Evolutionary conservation across 2,329 filamentous ascomycete species (phyloP), one percentile per base, ranked within the genome.

Genomic region (Hymenoscyphus scutula): DNA sequence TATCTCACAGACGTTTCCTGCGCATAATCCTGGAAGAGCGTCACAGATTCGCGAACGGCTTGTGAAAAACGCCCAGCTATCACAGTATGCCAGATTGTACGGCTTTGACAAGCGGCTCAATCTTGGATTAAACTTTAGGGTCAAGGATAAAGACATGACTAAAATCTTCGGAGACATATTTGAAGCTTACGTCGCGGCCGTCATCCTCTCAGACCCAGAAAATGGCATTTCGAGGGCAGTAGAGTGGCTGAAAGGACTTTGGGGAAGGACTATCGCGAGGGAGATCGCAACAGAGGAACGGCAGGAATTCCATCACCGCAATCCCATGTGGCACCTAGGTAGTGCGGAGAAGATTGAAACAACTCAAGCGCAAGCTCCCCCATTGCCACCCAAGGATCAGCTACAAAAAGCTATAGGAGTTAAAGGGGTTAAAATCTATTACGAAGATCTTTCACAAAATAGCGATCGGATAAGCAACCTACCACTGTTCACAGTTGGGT

Each of bases 161-260:
- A 97, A 97, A 75, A 86, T 92, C 10, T 81, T 90, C 61, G 93
- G 89, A 8, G 94, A 98, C 73, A 82, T 97, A 19, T 96, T 97
- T 70, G 94, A 98, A 74, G 90, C 94, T 0, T 97, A 96, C 69
- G 85, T 96, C 17, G 93, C 90, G 8, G 93, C 89, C 2, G 77
- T 93, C 5, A 83, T 96, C 37, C 77, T 91, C 1, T 87, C 88
- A 0, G 84, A 92, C 69, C 81, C 85, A 0, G 75, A 78, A 2
- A 74, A 84, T 55, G 92, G 93, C 0, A 82, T 89, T 55, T 66
- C 75, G 7, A 81, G 80, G 1, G 87, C 84, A 1, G 82, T 88
- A 58, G 74, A 81, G 15, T 98, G 92, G 92, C 77, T 97, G 54
- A 88, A 85, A 58, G 77, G 81, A 7, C 78, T 97, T 0, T 97